These are phyloP conservation scores for Porcisia hertigi DNA, from an alignment of 208 protist species.

Conservation along the genomic window DNA sequence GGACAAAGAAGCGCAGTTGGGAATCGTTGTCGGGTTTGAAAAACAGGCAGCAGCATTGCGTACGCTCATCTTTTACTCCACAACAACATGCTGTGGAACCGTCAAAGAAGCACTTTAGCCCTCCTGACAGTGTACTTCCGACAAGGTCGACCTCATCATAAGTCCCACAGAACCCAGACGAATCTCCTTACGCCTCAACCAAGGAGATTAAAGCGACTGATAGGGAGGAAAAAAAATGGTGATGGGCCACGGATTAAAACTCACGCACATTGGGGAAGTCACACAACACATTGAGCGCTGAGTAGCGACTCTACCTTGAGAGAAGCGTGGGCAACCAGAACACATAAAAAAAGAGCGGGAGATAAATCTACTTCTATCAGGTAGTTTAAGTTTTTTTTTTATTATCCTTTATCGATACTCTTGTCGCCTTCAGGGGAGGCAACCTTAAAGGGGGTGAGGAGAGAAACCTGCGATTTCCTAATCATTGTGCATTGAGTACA, in stretches of 20 bases:
- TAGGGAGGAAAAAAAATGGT: not conserved
- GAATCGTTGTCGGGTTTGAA: not conserved
- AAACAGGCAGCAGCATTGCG: not conserved
- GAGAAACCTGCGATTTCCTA: too few species aligned
- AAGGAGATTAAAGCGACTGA: not conserved
- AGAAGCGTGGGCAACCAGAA: not conserved
- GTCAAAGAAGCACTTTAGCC: not conserved
- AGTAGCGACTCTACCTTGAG: not conserved
- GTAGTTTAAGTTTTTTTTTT: too few species aligned
- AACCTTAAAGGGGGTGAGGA: too few species aligned
- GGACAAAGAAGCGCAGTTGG: too few species aligned
- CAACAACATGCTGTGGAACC: not conserved
- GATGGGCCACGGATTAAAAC: not conserved
- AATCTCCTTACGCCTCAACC: not conserved
- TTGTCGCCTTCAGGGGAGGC: too few species aligned
- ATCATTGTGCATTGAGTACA: too few species aligned
- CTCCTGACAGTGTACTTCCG: not conserved
- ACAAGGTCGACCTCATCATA: not conserved
- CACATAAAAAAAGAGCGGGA: not conserved
- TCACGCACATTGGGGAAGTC: not conserved
- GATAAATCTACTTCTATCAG: too few species aligned
- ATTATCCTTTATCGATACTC: too few species aligned
- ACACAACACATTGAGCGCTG: not conserved
- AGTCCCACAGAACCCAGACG: not conserved
- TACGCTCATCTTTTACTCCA: not conserved